Percentiles rank a stretch among this genome's conserved stretches.
Evolutionary conservation across 2,329 filamentous ascomycete species (phyloP).

Genomic region (Xylariaceae sp.): DNA sequence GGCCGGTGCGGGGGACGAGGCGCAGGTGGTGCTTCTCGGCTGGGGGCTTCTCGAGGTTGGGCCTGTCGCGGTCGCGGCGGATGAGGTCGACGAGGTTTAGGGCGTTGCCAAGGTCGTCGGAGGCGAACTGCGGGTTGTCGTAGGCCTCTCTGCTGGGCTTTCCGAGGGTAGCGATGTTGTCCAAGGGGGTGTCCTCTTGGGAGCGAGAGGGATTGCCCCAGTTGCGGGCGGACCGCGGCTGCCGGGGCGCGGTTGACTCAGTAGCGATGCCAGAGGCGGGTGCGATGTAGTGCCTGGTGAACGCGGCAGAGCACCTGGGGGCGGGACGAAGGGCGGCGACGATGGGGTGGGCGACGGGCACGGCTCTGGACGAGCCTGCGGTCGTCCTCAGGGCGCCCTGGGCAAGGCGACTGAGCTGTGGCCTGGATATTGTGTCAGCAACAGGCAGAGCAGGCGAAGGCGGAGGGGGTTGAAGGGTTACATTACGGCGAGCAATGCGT

Average conservation of each 20-base stretch:
- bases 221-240: conserved; percentile 3
- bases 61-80: conserved; percentile 21
- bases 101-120: neutral
- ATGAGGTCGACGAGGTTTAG: neutral
- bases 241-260: conserved; percentile 8
- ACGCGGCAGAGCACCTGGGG: no score
- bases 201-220: conserved; percentile 15
- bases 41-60: conserved; percentile 5
- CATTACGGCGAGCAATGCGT: no score
- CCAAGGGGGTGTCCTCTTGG: neutral
- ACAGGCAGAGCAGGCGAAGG: no score
- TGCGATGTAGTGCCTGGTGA: neutral
- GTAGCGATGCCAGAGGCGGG: neutral
- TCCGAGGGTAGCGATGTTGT: conserved; percentile 12
- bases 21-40: conserved; percentile 27
- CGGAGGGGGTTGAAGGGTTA: no score
- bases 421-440: no score
- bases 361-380: no score
- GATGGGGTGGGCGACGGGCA: no score
- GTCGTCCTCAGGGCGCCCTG: no score
- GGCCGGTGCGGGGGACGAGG: conserved; percentile 42
- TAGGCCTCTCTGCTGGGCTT: conserved; percentile 24
- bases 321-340: no score
- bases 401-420: no score
- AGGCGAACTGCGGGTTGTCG: neutral